Percentiles rank a stretch among this genome's conserved stretches.
These are phyloP conservation scores for Vigna reflexopilosa DNA, from an alignment of 306 rosid genomes.

Conservation along the genomic window DNA sequence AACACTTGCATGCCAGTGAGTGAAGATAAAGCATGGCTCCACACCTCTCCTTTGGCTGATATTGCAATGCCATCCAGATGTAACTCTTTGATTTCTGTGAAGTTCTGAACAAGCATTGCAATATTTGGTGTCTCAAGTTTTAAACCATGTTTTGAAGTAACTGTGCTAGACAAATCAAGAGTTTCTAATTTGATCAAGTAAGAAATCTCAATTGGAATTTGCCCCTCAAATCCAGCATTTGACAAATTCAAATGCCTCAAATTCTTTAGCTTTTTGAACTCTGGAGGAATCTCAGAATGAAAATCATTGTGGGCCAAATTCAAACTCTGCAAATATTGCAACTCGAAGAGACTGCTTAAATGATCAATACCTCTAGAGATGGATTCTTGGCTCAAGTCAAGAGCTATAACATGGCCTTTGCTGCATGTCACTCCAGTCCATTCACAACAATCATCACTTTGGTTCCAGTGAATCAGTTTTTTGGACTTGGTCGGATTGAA, in stretches of 20 bases:
- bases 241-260: conserved; percentile 28
- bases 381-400: conserved; percentile 18
- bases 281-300: background rate
- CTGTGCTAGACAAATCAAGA: conserved; percentile 12
- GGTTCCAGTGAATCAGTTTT: conserved; percentile 6
- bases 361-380: background rate
- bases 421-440: conserved; percentile 15
- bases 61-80: conserved; percentile 3
- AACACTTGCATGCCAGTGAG: background rate
- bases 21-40: conserved; percentile 24
- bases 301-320: conserved; percentile 5
- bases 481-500: background rate
- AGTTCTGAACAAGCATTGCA: conserved; percentile 12
- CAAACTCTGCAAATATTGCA: background rate
- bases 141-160: conserved; percentile 11
- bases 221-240: conserved; percentile 23
- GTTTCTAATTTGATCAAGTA: background rate
- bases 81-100: conserved; percentile 3
- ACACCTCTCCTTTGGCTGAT: background rate
- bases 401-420: background rate
- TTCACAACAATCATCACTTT: conserved; percentile 21
- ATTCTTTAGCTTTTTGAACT: background rate
- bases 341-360: background rate
- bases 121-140: conserved; percentile 20
- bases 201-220: conserved; percentile 26